Evolutionary conservation across 1,284 basidiomycete genomes (phyloP).

Genomic region (Rhizoctonia solani): DNA sequence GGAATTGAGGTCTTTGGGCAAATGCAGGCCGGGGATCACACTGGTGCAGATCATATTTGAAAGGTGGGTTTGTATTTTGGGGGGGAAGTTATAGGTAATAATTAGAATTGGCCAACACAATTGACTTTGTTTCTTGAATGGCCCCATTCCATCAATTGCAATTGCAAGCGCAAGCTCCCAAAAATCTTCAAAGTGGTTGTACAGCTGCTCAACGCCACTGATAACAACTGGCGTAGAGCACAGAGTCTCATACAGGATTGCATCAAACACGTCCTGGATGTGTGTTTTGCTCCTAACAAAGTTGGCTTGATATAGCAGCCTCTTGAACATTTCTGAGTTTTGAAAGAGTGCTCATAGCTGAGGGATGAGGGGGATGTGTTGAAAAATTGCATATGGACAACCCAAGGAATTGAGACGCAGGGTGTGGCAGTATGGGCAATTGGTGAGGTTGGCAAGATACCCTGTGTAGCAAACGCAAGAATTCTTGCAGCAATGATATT

Average conservation of each 20-base stretch:
- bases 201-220: not conserved
- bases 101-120: conserved; percentile 20
- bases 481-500: conserved; percentile 47
- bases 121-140: conserved; percentile 16
- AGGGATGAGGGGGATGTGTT: conserved; percentile 47
- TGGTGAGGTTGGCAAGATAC: no score
- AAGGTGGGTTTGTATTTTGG: not conserved
- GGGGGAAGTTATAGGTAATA: conserved; percentile 34
- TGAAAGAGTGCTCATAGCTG: conserved; percentile 46
- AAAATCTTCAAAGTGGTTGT: conserved; percentile 1
- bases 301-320: conserved; percentile 40
- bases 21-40: conserved; percentile 30
- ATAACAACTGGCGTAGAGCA: not conserved
- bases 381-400: conserved; percentile 42
- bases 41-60: no score
- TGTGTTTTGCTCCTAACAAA: conserved; percentile 10
- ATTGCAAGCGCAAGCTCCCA: conserved; percentile 31
- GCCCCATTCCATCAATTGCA: conserved; percentile 30
- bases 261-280: conserved; percentile 33
- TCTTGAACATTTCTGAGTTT: conserved; percentile 40
- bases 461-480: no score
- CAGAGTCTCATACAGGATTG: conserved; percentile 9
- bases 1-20: conserved; percentile 32
- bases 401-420: conserved; percentile 42
- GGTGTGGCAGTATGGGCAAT: conserved; percentile 44